Evolutionary conservation across 805 yeast genomes (phyloP).

Genomic region (Diddensiella caesifluorescens): DNA sequence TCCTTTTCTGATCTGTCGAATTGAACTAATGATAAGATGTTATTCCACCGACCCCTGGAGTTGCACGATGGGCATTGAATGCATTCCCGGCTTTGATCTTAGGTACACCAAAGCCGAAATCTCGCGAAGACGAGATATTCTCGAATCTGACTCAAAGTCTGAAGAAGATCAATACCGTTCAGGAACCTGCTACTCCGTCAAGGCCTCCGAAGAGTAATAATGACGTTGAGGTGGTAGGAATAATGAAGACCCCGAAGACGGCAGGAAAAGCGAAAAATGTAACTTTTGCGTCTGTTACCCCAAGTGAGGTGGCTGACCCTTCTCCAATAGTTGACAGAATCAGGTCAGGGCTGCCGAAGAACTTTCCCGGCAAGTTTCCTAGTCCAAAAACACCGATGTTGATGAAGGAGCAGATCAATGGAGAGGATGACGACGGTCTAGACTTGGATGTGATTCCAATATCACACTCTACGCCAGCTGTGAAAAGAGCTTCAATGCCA

Average conservation of each 20-base stretch:
- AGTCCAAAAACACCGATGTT: constrained; percentile 20
- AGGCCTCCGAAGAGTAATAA: constrained; percentile 2
- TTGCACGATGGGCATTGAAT: constrained; percentile 20
- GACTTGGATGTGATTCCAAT: too few relatives aligned
- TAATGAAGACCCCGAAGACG: constrained; percentile 21
- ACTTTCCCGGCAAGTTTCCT: constrained; percentile 25
- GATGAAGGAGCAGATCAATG: constrained; percentile 6
- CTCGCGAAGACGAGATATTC: constrained; percentile 8
- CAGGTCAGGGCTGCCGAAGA: constrained; percentile 18
- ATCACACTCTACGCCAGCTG: too few relatives aligned
- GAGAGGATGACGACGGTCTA: too few relatives aligned
- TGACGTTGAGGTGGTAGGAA: constrained; percentile 8
- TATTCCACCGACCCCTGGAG: constrained; percentile 23
- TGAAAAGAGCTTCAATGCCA: too few relatives aligned
- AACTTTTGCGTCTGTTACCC: constrained; percentile 14
- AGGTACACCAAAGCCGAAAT: constrained; percentile 19
- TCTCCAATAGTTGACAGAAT: constrained; percentile 9
- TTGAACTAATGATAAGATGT: not conserved
- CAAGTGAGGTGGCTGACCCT: not conserved
- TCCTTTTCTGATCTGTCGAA: not conserved
- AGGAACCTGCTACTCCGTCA: constrained; percentile 1
- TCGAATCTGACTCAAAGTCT: not conserved
- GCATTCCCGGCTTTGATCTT: constrained; percentile 21
- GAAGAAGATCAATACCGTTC: not conserved
- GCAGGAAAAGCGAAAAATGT: constrained; percentile 16